These are phyloP conservation scores for Penicillium sp. DNA, from an alignment of 2,329 filamentous ascomycete species.

Conservation along the genomic window DNA sequence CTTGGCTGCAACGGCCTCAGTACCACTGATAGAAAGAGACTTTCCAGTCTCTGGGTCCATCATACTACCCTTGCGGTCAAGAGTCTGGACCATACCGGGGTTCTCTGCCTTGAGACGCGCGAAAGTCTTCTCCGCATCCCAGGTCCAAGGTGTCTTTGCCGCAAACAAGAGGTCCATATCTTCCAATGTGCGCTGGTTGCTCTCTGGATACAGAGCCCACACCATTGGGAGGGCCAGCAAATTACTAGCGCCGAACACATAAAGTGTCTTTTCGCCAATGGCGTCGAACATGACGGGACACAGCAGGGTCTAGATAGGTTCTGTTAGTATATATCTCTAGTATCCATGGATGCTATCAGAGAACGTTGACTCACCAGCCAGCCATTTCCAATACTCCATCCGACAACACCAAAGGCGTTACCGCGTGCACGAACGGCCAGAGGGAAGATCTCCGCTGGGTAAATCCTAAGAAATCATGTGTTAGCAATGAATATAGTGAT, in stretches of 20 bases:
- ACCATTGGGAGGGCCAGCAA: constrained; percentile 65
- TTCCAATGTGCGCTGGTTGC: constrained; percentile 70
- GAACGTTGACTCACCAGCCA: constrained; percentile 51
- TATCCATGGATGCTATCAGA: constrained; percentile 20
- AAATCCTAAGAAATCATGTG: constrained; percentile 43
- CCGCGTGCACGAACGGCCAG: constrained; percentile 69
- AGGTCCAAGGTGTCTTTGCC: constrained; percentile 64
- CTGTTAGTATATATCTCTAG: constrained; percentile 3
- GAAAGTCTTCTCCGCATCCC: constrained; percentile 68
- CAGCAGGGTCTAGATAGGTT: constrained; percentile 45
- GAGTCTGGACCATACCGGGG: constrained; percentile 49
- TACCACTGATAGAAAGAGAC: constrained; percentile 6
- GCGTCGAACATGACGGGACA: constrained; percentile 62
- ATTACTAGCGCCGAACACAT: constrained; percentile 70
- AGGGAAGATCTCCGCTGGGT: constrained; percentile 72
- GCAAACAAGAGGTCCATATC: constrained; percentile 75
- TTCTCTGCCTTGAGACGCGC: constrained; percentile 61
- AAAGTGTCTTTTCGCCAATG: constrained; percentile 69
- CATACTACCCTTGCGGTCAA: constrained; percentile 35
- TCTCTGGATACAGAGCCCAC: constrained; percentile 73
- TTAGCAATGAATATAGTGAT: background rate
- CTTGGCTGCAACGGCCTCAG: constrained; percentile 5
- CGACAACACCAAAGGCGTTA: constrained; percentile 73
- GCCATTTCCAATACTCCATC: constrained; percentile 74
- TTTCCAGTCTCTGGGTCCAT: constrained; percentile 35